Evolutionary conservation across 208 protist species (phyloP), one percentile per base, ranked within the genome.

Genomic region (Naegleria fowleri): DNA sequence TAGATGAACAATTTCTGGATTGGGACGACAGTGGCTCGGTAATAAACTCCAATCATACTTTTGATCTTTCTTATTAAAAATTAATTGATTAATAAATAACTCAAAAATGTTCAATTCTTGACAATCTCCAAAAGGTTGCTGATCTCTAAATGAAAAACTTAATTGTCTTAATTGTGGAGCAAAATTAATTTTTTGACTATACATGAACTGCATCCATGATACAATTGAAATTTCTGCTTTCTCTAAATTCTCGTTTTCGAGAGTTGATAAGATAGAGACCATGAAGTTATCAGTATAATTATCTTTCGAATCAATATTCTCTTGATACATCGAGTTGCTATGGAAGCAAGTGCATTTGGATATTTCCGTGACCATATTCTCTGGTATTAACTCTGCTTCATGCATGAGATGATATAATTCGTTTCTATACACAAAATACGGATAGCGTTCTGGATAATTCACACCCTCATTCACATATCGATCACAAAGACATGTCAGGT

Each of bases 91-190:
- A 25, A 79, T 79, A 36, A 79, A 79, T 33, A 79, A 13, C 9
- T 79, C 67, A 79, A 79, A 79, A 79, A 79, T 19, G n/a, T 79
- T 79, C 29, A 79, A 79, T 33, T 79, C 67, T 79, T 79, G 67
- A 33, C 67, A 79, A 36, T 79, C 67, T 36, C 67, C 67, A 9
- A 79, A 79, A 15, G 67, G 29, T 79, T 19, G 19, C 29, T 79
- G 67, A 0, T 79, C n/a, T 33, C 7, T 36, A n/a, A 79, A 79
- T 36, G 67, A n/a, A 36, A 79, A 79, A 36, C 67, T 79, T 9
- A 79, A 79, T 36, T 79, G 67, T 36, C 67, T 29, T 79, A 79
- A 79, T 79, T 79, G 67, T 36, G 67, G 67, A 79, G 67, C 29
- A 36, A 79, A 36, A 36, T 36, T 33, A 79, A 33, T 36, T 5